Evolutionary conservation across 2,329 filamentous ascomycete species (phyloP).

Genomic region (Ambrosiella beaveri): DNA sequence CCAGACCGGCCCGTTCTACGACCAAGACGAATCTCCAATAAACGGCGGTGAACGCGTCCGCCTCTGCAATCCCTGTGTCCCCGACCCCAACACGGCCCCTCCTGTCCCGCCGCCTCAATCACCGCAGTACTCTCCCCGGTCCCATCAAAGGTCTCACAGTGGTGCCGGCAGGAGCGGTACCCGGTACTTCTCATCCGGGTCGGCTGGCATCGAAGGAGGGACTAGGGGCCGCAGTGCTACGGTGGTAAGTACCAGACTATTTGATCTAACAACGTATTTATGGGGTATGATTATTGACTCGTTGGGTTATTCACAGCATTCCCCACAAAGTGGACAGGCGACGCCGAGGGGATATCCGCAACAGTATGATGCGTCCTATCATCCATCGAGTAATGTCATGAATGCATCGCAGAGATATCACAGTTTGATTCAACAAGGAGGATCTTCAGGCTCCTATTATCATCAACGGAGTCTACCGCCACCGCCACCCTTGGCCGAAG

Average conservation of each 20-base stretch:
- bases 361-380: slow-evolving; percentile 10
- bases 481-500: slow-evolving; percentile 42
- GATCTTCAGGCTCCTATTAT: slow-evolving; percentile 18
- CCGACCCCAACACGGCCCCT: slow-evolving; percentile 41
- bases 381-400: slow-evolving; percentile 5
- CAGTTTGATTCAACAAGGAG: slow-evolving; percentile 19
- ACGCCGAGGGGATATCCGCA: slow-evolving; percentile 13
- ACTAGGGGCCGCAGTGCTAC: slow-evolving; percentile 30
- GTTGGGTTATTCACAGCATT: slow-evolving; percentile 2
- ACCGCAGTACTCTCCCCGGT: slow-evolving; percentile 21
- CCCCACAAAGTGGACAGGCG: slow-evolving; percentile 1
- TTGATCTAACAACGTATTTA: slow-evolving; percentile 1
- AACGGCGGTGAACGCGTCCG: slow-evolving; percentile 38
- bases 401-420: slow-evolving; percentile 15
- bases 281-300: slow-evolving; percentile 7
- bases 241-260: slow-evolving; percentile 24
- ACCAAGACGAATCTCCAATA: slow-evolving; percentile 6
- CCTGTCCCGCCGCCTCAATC: slow-evolving; percentile 23
- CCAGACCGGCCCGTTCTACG: slow-evolving; percentile 4
- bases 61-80: slow-evolving; percentile 45
- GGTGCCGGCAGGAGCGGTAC: slow-evolving; percentile 20
- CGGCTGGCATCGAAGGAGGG: slow-evolving; percentile 15
- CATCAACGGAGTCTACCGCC: slow-evolving; percentile 25
- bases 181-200: slow-evolving; percentile 7
- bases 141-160: slow-evolving; percentile 30